A percentile compares a stretch with the other conserved stretches of the same genome.
These are phyloP conservation scores for Neonectria ditissima DNA, from an alignment of 2,329 filamentous ascomycete genomes.

Conservation along the genomic window DNA sequence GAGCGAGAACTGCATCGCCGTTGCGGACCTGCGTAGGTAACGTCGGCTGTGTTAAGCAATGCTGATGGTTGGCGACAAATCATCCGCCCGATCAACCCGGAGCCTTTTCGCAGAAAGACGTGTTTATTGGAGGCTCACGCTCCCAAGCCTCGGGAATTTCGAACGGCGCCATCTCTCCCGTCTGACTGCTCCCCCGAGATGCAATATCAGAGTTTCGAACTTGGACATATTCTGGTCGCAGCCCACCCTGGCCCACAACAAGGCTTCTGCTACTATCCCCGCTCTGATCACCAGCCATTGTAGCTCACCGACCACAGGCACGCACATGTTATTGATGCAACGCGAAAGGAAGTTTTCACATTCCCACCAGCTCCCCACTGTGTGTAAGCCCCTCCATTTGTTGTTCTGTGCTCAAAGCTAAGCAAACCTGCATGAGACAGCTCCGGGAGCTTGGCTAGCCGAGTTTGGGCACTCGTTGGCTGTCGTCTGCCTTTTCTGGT, in stretches of 20 bases:
- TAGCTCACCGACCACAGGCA: conserved; percentile 12
- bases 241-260: conserved; percentile 3
- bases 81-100: conserved; percentile 9
- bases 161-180: neutral
- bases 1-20: conserved; percentile 25
- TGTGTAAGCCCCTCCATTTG: conserved; percentile 5
- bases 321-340: neutral
- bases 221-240: neutral
- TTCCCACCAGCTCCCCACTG: conserved; percentile 3
- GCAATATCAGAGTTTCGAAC: neutral
- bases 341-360: neutral
- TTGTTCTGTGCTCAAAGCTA: conserved; percentile 8
- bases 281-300: conserved; percentile 1
- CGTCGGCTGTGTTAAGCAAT: conserved; percentile 15
- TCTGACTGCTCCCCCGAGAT: neutral
- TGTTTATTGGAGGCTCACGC: conserved; percentile 11
- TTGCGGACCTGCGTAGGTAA: conserved; percentile 18
- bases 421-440: conserved; percentile 21
- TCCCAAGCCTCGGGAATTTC: neutral
- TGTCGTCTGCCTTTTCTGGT: conserved; percentile 28
- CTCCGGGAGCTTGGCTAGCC: conserved; percentile 21
- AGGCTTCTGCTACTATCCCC: neutral
- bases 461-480: conserved; percentile 14
- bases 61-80: conserved; percentile 13
- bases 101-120: conserved; percentile 5